These are phyloP conservation scores for Pythium oligandrum DNA, from an alignment of 352 stramenopile genomes.

Conservation along the genomic window DNA sequence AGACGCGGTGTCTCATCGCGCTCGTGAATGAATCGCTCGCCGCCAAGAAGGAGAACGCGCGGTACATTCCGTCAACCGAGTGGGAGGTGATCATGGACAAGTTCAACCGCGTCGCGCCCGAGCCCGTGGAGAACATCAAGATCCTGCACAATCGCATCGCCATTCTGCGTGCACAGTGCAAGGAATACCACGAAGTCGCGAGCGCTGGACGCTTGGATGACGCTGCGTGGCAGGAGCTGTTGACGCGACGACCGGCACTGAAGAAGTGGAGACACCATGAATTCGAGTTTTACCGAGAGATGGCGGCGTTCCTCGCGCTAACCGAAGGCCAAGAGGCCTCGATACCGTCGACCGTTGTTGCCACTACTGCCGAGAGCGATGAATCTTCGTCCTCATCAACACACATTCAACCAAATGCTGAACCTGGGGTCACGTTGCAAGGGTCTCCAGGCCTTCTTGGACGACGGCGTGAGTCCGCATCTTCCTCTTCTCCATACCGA, in stretches of 20 bases:
- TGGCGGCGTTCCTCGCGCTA: constrained; percentile 7
- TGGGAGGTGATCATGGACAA: constrained; percentile 9
- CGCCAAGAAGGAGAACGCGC: constrained; percentile 1
- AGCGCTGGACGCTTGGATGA: constrained; percentile 2
- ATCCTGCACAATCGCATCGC: constrained; percentile 9
- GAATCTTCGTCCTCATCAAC: too few species aligned
- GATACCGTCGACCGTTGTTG: too few species aligned
- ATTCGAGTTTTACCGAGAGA: constrained; percentile 17
- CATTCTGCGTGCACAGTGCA: constrained; percentile 6
- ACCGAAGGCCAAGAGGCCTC: not conserved
- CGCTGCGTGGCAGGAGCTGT: constrained; percentile 2
- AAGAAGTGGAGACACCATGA: constrained; percentile 6
- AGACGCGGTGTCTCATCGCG: constrained; percentile 5
- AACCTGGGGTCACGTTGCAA: too few species aligned
- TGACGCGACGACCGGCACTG: not conserved
- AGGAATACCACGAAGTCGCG: constrained; percentile 10
- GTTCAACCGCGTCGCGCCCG: constrained; percentile 9
- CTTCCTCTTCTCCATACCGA: too few species aligned
- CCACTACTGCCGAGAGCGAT: too few species aligned
- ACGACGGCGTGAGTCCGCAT: too few species aligned
- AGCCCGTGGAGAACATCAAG: constrained; percentile 11
- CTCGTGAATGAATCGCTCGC: constrained; percentile 6
- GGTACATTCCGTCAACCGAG: constrained; percentile 9
- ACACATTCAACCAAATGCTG: too few species aligned
- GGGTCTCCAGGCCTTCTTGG: too few species aligned